phyloP scores from a whole-genome alignment of 2,329 filamentous ascomycete genomes.

The Pseudonectria foliicola region DNA sequence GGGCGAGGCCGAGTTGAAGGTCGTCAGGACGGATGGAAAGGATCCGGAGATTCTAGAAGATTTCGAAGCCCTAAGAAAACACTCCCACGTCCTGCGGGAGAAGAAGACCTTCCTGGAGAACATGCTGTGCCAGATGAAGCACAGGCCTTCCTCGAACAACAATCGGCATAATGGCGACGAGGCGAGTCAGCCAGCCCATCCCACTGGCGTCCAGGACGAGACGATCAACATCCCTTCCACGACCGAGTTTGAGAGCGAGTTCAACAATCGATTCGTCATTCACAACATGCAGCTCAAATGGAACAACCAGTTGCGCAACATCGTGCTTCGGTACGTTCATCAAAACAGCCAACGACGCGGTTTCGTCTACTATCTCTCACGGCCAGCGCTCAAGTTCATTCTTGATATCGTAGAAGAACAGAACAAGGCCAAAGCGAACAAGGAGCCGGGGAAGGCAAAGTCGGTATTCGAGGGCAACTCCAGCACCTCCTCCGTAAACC shows the following conservation, averaged over 20 bases:
- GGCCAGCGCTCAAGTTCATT: constrained; percentile 94
- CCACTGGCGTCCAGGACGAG: constrained; percentile 46
- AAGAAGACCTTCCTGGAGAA: constrained; percentile 53
- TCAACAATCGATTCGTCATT: constrained; percentile 96
- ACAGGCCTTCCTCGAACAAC: constrained; percentile 26
- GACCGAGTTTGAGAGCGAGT: constrained; percentile 84
- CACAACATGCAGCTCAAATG: constrained; percentile 98
- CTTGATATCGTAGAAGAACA: constrained; percentile 96
- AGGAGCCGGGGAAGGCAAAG: constrained; percentile 22
- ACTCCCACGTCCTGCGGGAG: constrained; percentile 48
- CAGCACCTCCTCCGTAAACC: constrained; percentile 29
- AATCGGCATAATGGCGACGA: constrained; percentile 19
- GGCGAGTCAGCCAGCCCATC: constrained; percentile 26
- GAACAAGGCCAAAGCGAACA: constrained; percentile 55
- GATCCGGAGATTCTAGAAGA: constrained; percentile 48
- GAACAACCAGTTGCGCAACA: constrained; percentile 94
- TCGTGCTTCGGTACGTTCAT: constrained; percentile 93
- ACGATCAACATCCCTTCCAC: constrained; percentile 61
- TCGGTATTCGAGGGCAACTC: constrained; percentile 22
- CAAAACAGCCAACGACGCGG: constrained; percentile 93
- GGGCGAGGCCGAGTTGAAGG: constrained; percentile 67
- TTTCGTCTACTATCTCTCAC: constrained; percentile 96
- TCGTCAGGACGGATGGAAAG: constrained; percentile 42
- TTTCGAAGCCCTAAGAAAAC: constrained; percentile 51
- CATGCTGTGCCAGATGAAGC: constrained; percentile 46